These are phyloP conservation scores for Blastobotrys mokoenaii DNA, from an alignment of 805 yeast species.

Conservation along the genomic window DNA sequence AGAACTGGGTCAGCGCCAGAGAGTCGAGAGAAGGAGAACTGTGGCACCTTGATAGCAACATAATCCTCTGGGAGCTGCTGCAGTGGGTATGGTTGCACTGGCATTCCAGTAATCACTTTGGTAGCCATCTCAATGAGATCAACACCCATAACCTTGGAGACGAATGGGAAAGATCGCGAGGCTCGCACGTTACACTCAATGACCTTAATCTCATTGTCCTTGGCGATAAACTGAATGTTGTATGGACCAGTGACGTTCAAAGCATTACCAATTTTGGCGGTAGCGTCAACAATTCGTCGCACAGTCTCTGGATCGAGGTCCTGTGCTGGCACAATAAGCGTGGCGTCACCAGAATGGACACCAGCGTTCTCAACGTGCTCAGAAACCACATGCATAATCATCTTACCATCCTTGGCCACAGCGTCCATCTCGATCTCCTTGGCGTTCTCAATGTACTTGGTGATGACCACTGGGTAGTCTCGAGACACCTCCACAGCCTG, in stretches of 20 bases:
- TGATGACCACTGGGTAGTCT: slow-evolving; percentile 94
- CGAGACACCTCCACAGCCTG: slow-evolving; percentile 98
- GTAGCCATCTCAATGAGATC: slow-evolving; percentile 97
- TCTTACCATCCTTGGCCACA: slow-evolving; percentile 89
- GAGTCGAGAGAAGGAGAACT: slow-evolving; percentile 91
- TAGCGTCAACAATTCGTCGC: slow-evolving; percentile 82
- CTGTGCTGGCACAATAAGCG: slow-evolving; percentile 94
- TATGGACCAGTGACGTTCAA: slow-evolving; percentile 95
- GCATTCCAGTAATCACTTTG: slow-evolving; percentile 84
- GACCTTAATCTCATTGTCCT: slow-evolving; percentile 91
- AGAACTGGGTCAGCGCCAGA: slow-evolving; percentile 97
- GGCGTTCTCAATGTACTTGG: slow-evolving; percentile 93
- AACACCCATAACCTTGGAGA: slow-evolving; percentile 93
- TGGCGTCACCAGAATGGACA: slow-evolving; percentile 99
- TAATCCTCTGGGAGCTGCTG: slow-evolving; percentile 84
- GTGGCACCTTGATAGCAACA: slow-evolving; percentile 95
- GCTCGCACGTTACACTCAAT: slow-evolving; percentile 99
- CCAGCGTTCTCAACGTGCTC: slow-evolving; percentile 99
- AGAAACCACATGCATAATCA: slow-evolving; percentile 94
- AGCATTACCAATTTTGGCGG: slow-evolving; percentile 93
- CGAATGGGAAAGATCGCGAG: slow-evolving; percentile 98
- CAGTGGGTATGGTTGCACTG: slow-evolving; percentile 83
- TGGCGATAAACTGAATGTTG: slow-evolving; percentile 94
- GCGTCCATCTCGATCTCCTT: slow-evolving; percentile 99
- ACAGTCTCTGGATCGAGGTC: slow-evolving; percentile 89